Evolutionary conservation across 192 early-diverging fungal species (phyloP).

Genomic region (Dispira simplex): DNA sequence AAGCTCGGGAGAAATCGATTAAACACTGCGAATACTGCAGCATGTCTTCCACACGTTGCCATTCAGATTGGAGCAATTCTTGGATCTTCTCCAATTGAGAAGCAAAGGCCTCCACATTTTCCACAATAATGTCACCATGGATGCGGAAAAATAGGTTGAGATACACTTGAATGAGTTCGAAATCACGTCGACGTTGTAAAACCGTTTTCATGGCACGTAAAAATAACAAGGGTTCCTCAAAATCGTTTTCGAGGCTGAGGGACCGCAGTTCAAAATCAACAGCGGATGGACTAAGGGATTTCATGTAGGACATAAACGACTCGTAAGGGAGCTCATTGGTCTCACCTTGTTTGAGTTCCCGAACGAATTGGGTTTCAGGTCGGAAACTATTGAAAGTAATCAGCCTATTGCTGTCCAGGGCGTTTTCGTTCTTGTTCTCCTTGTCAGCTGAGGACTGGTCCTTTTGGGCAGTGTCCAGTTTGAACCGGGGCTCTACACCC

Average conservation of each 20-base stretch:
- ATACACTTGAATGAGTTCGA: conserved; percentile 73
- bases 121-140: conserved; percentile 60
- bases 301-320: conserved; percentile 50
- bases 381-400: conserved; percentile 30
- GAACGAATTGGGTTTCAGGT: conserved; percentile 43
- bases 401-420: conserved; percentile 18
- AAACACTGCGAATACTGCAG: conserved; percentile 45
- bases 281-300: conserved; percentile 63
- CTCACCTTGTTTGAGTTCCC: conserved; percentile 33
- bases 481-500: conserved; percentile 49
- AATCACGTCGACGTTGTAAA: conserved; percentile 54
- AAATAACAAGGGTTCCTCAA: conserved; percentile 44
- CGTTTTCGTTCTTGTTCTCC: conserved; percentile 16
- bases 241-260: conserved; percentile 46
- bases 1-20: conserved; percentile 38
- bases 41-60: conserved; percentile 40
- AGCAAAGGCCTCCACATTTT: conserved; percentile 34
- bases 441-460: conserved; percentile 9
- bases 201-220: conserved; percentile 42
- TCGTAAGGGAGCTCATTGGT: conserved; percentile 21
- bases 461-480: conserved; percentile 23
- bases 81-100: conserved; percentile 22
- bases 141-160: conserved; percentile 63
- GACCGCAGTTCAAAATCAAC: conserved; percentile 77
- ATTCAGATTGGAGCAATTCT: conserved; percentile 14